A percentile compares a stretch with the other conserved stretches of the same genome.
Evolutionary conservation across 805 yeast species (phyloP).

Genomic region (Metschnikowia peoriensis): DNA sequence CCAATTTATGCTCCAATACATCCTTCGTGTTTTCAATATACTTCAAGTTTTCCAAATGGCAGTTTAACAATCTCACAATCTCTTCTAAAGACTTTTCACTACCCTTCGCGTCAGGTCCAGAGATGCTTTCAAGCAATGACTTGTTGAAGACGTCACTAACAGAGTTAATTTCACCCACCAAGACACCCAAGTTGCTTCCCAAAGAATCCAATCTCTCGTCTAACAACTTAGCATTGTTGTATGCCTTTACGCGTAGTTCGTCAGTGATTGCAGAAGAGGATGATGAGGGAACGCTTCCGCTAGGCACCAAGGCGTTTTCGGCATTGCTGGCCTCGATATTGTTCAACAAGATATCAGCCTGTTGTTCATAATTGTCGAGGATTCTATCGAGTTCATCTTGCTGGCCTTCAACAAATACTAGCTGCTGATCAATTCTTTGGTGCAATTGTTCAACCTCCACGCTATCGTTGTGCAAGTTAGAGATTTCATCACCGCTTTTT

Average conservation of each 20-base stretch:
- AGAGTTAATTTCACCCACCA: conserved; percentile 78
- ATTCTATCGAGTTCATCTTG: conserved; percentile 87
- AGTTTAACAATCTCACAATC: conserved; percentile 76
- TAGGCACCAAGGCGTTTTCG: conserved; percentile 10
- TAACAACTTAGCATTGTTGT: conserved; percentile 78
- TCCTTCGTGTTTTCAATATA: conserved; percentile 79
- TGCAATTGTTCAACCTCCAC: conserved; percentile 83
- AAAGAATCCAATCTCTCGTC: conserved; percentile 78
- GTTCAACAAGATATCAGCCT: conserved; percentile 52
- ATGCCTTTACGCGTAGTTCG: conserved; percentile 86
- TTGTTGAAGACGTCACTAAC: conserved; percentile 79
- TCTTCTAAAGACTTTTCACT: conserved; percentile 51
- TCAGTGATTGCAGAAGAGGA: conserved; percentile 56
- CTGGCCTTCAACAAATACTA: conserved; percentile 83
- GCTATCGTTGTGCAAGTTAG: conserved; percentile 73
- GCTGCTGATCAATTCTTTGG: conserved; percentile 79
- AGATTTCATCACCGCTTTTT: conserved; percentile 80
- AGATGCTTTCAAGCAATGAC: conserved; percentile 37
- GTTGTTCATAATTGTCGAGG: conserved; percentile 78
- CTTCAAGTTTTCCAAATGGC: conserved; percentile 85
- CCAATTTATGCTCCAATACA: conserved; percentile 64
- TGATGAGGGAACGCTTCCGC: conserved; percentile 5
- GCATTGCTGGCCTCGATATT: conserved; percentile 31
- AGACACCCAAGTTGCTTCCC: conserved; percentile 70
- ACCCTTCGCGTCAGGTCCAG: conserved; percentile 26